Conservation (phyloP, 2,329 filamentous ascomycete genomes). For the Sarocladium brachiariae region DNA sequence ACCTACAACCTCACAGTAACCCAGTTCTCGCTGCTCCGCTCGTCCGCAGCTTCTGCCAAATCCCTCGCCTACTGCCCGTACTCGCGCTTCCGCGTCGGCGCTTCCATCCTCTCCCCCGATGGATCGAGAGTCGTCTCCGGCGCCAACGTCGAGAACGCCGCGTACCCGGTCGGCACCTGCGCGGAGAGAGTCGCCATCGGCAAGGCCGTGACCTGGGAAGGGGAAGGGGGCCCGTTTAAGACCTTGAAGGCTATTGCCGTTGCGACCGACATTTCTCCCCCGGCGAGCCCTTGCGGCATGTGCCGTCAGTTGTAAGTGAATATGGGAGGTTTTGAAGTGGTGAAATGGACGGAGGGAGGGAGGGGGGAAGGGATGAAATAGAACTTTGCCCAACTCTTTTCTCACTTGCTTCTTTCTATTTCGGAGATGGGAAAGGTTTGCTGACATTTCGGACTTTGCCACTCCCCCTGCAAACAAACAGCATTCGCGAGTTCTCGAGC, state of each 20-base stretch:
- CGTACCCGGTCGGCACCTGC: slow-evolving; percentile 91
- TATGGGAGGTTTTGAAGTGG: too few relatives aligned
- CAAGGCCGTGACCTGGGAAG: slow-evolving; percentile 61
- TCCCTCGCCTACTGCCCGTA: slow-evolving; percentile 83
- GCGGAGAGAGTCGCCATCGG: slow-evolving; percentile 87
- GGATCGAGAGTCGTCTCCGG: slow-evolving; percentile 42
- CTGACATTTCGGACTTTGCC: slow-evolving; percentile 14
- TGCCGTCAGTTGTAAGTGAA: slow-evolving; percentile 86
- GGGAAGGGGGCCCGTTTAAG: slow-evolving; percentile 15
- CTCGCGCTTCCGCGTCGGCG: slow-evolving; percentile 86
- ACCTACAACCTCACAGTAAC: slow-evolving; percentile 44
- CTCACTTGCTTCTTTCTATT: too few relatives aligned
- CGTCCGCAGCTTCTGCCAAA: slow-evolving; percentile 64
- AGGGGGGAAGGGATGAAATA: too few relatives aligned
- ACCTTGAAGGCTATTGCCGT: slow-evolving; percentile 76
- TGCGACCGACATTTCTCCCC: slow-evolving; percentile 66
- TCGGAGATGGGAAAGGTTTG: slow-evolving; percentile 6
- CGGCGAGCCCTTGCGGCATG: slow-evolving; percentile 84
- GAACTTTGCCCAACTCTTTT: too few relatives aligned
- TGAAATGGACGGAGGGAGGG: too few relatives aligned
- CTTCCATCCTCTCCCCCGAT: slow-evolving; percentile 57
- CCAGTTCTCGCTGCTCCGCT: slow-evolving; percentile 60
- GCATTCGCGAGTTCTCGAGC: slow-evolving; percentile 70
- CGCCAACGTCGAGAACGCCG: slow-evolving; percentile 88
- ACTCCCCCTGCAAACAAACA: too few relatives aligned